These are phyloP conservation scores for Diutina pseudorugosa DNA, from an alignment of 1,139 yeast species.

Conservation along the genomic window DNA sequence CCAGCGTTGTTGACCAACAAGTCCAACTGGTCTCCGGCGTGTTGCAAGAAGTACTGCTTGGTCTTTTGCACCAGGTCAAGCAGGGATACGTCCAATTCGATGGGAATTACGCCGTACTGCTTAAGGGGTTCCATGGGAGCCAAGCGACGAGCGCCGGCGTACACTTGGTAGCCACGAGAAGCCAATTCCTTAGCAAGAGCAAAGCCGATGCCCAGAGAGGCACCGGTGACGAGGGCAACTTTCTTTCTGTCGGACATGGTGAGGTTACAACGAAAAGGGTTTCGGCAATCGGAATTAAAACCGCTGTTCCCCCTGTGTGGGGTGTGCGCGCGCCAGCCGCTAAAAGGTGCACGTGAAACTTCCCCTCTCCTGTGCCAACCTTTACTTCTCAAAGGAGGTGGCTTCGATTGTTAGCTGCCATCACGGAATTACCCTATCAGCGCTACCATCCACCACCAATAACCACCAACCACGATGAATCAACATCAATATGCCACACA, in stretches of 20 bases:
- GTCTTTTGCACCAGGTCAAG: constrained; percentile 36
- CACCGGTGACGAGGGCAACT: constrained; percentile 61
- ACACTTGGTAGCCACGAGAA: constrained; percentile 49
- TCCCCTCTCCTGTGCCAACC: too few species aligned
- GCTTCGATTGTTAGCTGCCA: too few species aligned
- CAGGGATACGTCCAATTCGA: constrained; percentile 41
- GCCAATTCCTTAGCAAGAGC: constrained; percentile 57
- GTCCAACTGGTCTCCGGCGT: constrained; percentile 27
- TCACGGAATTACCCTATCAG: too few species aligned
- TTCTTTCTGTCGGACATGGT: constrained; percentile 10
- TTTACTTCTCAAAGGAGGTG: too few species aligned
- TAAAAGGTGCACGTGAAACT: too few species aligned
- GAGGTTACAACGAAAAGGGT: not conserved
- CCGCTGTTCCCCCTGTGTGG: not conserved
- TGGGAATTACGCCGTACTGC: constrained; percentile 21
- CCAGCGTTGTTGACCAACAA: constrained; percentile 15
- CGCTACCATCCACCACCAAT: too few species aligned
- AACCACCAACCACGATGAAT: too few species aligned
- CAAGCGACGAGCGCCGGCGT: constrained; percentile 62
- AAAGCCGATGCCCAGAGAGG: constrained; percentile 73
- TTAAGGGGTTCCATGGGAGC: constrained; percentile 47
- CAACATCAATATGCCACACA: too few species aligned
- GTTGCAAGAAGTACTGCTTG: constrained; percentile 24
- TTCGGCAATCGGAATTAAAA: not conserved
- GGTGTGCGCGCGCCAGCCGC: not conserved